phyloP scores from a whole-genome alignment of 345 rosid genomes.

The Excoecaria agallocha region DNA sequence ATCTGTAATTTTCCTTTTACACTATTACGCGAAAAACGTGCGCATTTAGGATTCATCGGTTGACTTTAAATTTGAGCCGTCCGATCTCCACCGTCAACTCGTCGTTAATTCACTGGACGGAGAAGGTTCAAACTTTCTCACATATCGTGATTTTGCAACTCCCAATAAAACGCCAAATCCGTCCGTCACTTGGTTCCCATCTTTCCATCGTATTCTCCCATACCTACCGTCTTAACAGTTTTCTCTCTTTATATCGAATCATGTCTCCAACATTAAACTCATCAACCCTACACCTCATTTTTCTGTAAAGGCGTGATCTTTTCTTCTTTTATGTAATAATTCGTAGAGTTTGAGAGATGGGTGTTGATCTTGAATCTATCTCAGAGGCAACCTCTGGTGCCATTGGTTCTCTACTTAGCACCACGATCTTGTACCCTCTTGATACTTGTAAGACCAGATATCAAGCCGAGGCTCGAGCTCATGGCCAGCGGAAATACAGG shows the following conservation, averaged over 20 bases:
- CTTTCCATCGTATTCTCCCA: background rate
- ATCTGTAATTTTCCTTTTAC: no score
- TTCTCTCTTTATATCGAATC: background rate
- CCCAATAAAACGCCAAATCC: conserved; percentile 9
- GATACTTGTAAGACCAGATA: conserved; percentile 95
- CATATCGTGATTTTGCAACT: conserved; percentile 1
- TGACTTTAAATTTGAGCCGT: background rate
- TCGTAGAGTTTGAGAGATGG: conserved; percentile 29
- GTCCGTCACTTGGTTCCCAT: background rate
- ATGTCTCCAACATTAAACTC: no score
- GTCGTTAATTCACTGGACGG: background rate
- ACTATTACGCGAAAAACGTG: no score
- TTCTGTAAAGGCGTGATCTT: background rate
- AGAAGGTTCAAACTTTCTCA: background rate
- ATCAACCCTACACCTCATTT: background rate
- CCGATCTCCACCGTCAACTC: background rate
- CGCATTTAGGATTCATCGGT: background rate
- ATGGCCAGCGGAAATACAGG: conserved; percentile 85
- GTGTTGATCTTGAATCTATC: conserved; percentile 70
- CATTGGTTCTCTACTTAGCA: conserved; percentile 89
- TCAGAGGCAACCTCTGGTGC: conserved; percentile 97
- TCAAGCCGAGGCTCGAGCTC: conserved; percentile 74
- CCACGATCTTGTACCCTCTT: conserved; percentile 88
- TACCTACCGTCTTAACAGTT: background rate
- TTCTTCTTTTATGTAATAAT: background rate